phyloP scores from a whole-genome alignment of 306 rosid species.

The Sechiopsis laciniata region DNA sequence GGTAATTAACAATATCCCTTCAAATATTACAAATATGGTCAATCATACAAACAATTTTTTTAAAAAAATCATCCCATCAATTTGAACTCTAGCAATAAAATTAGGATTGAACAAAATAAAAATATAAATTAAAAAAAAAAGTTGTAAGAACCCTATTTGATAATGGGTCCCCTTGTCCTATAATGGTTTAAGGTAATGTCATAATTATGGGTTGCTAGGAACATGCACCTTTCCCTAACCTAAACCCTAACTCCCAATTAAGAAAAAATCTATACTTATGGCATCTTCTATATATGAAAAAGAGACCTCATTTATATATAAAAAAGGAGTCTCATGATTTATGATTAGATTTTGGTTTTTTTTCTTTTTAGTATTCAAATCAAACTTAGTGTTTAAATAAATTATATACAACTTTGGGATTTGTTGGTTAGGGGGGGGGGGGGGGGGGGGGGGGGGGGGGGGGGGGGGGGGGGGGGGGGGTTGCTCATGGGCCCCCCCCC shows the following conservation, averaged over 20 bases:
- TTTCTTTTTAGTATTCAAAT: slow-evolving; percentile 5
- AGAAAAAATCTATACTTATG: neutral
- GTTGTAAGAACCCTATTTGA: neutral
- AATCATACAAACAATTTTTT: slow-evolving; percentile 1
- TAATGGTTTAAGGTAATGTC: slow-evolving; percentile 1
- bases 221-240: slow-evolving; percentile 9
- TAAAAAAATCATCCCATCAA: too few relatives aligned
- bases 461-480: too few relatives aligned
- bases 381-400: neutral
- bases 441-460: too few relatives aligned
- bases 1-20: neutral
- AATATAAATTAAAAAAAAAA: too few relatives aligned
- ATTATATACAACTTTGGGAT: neutral
- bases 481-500: too few relatives aligned
- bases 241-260: slow-evolving; percentile 14
- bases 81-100: too few relatives aligned
- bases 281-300: neutral
- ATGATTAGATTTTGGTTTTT: neutral
- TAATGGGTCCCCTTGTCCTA: neutral
- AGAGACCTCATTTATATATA: neutral
- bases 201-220: slow-evolving; percentile 8
- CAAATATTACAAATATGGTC: slow-evolving; percentile 7
- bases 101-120: too few relatives aligned
- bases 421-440: too few relatives aligned
- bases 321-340: neutral